A percentile compares a stretch with the other conserved stretches of the same genome.
These are phyloP conservation scores for Nemania serpens DNA, from an alignment of 2,329 filamentous ascomycete species.

Conservation along the genomic window DNA sequence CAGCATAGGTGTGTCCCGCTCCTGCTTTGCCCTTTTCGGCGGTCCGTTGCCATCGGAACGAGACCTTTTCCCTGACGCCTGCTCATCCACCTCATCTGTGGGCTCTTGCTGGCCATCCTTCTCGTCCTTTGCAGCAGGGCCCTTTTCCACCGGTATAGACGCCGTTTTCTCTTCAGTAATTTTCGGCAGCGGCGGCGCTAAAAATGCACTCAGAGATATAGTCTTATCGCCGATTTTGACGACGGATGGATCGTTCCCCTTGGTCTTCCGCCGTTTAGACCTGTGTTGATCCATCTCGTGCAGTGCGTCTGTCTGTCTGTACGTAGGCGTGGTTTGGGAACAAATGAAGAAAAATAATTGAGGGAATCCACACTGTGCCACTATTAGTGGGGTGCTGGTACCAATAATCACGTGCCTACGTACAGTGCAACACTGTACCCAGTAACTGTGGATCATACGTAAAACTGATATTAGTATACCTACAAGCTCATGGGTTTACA, in stretches of 20 bases:
- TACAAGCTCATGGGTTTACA: too few species aligned
- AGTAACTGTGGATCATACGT: background rate
- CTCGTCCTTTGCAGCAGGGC: constrained; percentile 10
- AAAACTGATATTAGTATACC: too few species aligned
- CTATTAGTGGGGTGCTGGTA: background rate
- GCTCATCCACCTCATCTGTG: constrained; percentile 8
- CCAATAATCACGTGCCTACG: constrained; percentile 20
- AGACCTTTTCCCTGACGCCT: background rate
- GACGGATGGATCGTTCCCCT: constrained; percentile 40
- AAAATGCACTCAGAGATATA: constrained; percentile 56
- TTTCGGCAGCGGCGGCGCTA: constrained; percentile 37
- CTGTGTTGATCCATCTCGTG: constrained; percentile 37
- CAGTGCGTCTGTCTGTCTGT: background rate
- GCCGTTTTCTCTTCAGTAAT: constrained; percentile 34
- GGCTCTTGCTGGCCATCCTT: constrained; percentile 22
- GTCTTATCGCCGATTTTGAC: constrained; percentile 54
- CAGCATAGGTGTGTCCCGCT: constrained; percentile 36
- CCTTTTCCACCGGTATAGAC: constrained; percentile 14
- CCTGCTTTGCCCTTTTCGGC: constrained; percentile 15
- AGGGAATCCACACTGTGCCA: constrained; percentile 22
- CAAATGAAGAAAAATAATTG: constrained; percentile 12
- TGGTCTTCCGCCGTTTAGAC: constrained; percentile 47
- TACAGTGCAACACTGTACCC: background rate
- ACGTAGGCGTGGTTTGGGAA: constrained; percentile 1
- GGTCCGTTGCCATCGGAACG: background rate